Evolutionary conservation across 1,284 basidiomycete species (phyloP).

Genomic region (Apiotrichum siamense): DNA sequence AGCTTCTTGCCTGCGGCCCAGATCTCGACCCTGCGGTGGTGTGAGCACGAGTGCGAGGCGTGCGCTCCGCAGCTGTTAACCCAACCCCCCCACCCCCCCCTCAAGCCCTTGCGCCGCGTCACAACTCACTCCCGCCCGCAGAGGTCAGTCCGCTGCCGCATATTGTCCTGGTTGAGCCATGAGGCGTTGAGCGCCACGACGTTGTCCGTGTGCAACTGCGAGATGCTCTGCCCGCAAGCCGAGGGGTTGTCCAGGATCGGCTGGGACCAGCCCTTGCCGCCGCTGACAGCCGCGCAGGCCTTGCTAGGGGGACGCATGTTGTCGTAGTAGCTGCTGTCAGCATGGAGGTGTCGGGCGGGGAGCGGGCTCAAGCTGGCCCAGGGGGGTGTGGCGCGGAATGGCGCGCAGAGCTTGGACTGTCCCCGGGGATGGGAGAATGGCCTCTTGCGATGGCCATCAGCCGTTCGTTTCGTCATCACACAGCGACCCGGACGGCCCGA

Average conservation of each 20-base stretch:
- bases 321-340: constrained; percentile 18
- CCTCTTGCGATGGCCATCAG: too few relatives aligned
- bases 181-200: constrained; percentile 16
- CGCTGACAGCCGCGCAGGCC: constrained; percentile 2
- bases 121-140: constrained; percentile 16
- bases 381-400: not conserved
- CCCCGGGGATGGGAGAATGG: too few relatives aligned
- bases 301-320: not conserved
- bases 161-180: constrained; percentile 9
- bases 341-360: not conserved
- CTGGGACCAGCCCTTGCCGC: constrained; percentile 8
- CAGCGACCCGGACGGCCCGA: too few relatives aligned
- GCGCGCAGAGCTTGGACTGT: too few relatives aligned
- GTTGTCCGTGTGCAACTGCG: constrained; percentile 4
- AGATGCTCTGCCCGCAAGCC: constrained; percentile 13
- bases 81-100: too few relatives aligned
- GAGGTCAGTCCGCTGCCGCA: constrained; percentile 2
- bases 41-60: too few relatives aligned
- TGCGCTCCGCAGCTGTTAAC: too few relatives aligned
- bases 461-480: too few relatives aligned
- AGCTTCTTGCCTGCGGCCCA: constrained; percentile 1
- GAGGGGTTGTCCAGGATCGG: constrained; percentile 3
- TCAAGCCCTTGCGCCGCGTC: not conserved
- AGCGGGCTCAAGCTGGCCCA: not conserved
- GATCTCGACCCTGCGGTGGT: constrained; percentile 12